phyloP scores from a whole-genome alignment of 305 asterid genomes.

The Solanum hybrid region DNA sequence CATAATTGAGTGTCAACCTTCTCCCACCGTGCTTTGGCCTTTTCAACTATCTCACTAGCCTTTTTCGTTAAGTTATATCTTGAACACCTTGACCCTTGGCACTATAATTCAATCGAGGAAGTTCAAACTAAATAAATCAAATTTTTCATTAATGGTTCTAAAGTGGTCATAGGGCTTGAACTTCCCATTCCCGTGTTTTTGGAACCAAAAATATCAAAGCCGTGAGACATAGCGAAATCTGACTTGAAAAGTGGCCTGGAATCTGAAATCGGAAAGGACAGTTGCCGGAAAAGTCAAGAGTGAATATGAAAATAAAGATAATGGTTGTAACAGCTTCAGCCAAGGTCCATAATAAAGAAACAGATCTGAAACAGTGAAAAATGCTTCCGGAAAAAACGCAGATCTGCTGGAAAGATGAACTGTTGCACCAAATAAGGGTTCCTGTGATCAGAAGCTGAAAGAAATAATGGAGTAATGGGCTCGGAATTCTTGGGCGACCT shows the following conservation, averaged over 20 bases:
- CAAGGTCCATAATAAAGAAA: background rate
- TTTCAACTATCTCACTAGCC: background rate
- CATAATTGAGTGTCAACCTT: background rate
- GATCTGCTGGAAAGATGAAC: background rate
- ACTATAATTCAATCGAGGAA: background rate
- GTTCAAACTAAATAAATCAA: background rate
- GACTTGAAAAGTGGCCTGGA: background rate
- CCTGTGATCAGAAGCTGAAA: background rate
- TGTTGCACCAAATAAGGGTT: background rate
- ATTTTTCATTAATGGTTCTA: background rate
- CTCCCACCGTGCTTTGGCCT: background rate
- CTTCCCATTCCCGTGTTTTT: background rate
- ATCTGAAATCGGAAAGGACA: background rate
- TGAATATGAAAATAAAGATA: background rate
- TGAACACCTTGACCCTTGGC: background rate
- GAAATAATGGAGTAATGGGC: background rate
- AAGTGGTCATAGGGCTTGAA: background rate
- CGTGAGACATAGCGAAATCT: background rate
- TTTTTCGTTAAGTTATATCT: background rate
- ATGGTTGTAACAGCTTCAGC: background rate
- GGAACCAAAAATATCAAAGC: background rate
- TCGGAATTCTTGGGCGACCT: background rate
- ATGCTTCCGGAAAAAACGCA: background rate
- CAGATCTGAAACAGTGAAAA: background rate
- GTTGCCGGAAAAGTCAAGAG: background rate